These are phyloP conservation scores for Xylaria sp. DNA, from an alignment of 2,329 filamentous ascomycete species.

Conservation along the genomic window DNA sequence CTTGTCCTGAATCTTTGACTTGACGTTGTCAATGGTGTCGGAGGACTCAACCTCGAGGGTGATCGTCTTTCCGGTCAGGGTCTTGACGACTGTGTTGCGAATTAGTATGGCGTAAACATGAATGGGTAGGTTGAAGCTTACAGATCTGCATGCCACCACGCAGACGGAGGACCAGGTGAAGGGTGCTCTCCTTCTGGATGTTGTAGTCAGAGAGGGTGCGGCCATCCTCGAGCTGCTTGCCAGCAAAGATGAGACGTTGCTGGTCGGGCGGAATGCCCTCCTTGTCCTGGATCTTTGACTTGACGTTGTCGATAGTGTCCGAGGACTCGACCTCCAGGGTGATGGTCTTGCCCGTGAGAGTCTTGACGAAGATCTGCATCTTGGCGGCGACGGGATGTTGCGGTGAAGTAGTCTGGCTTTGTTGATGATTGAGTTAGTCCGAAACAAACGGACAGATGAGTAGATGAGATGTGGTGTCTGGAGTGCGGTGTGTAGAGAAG, in stretches of 20 bases:
- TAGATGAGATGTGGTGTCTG: slow-evolving; percentile 1
- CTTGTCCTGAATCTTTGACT: slow-evolving; percentile 97
- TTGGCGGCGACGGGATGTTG: slow-evolving; percentile 43
- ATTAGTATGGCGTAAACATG: slow-evolving; percentile 16
- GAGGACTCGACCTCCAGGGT: slow-evolving; percentile 77
- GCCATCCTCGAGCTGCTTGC: slow-evolving; percentile 52
- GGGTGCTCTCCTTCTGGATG: slow-evolving; percentile 67
- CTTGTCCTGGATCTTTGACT: slow-evolving; percentile 90
- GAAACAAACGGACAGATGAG: slow-evolving; percentile 16
- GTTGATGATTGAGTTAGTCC: slow-evolving; percentile 20
- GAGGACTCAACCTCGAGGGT: slow-evolving; percentile 87
- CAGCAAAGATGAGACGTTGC: slow-evolving; percentile 80
- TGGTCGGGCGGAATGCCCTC: slow-evolving; percentile 86
- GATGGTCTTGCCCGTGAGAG: slow-evolving; percentile 89
- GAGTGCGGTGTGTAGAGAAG: slow-evolving; percentile 27
- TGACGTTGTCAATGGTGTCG: slow-evolving; percentile 95
- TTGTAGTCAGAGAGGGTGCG: slow-evolving; percentile 60
- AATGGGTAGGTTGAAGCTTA: slow-evolving; percentile 39
- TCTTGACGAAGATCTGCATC: slow-evolving; percentile 99
- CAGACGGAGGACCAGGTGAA: slow-evolving; percentile 76
- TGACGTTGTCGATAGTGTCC: slow-evolving; percentile 85
- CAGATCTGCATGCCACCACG: slow-evolving; percentile 69
- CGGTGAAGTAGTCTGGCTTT: slow-evolving; percentile 14
- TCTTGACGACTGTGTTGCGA: slow-evolving; percentile 64
- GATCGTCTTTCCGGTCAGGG: slow-evolving; percentile 91